These are phyloP conservation scores for Thelonectria rubi DNA, from an alignment of 2,329 filamentous ascomycete genomes.

Conservation along the genomic window DNA sequence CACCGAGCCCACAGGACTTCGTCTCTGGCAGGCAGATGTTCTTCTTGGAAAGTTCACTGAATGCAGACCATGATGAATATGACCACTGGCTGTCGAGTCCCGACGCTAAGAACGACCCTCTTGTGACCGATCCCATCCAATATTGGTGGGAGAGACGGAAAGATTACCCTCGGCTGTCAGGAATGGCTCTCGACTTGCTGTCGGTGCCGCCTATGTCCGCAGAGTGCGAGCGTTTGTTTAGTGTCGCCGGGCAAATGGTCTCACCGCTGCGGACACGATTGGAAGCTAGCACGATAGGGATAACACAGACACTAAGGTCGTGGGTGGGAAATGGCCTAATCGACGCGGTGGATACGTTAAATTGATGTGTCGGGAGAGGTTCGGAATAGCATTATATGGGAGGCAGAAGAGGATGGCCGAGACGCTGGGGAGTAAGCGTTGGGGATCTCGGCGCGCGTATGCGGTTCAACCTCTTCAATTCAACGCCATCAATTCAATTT, in stretches of 20 bases:
- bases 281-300: conserved; percentile 18
- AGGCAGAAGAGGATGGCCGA: too few relatives aligned
- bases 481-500: too few relatives aligned
- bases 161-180: conserved; percentile 17
- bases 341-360: conserved; percentile 9
- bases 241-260: conserved; percentile 17
- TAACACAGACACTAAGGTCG: conserved; percentile 16
- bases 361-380: conserved; percentile 1
- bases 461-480: too few relatives aligned
- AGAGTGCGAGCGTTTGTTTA: conserved; percentile 14
- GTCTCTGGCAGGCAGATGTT: neutral
- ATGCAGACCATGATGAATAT: neutral
- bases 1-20: conserved; percentile 2
- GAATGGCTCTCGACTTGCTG: conserved; percentile 21
- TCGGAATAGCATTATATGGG: neutral
- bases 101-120: neutral
- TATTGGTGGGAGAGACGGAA: conserved; percentile 21
- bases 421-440: too few relatives aligned
- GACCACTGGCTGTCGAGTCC: neutral
- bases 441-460: too few relatives aligned
- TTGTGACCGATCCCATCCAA: conserved; percentile 8
- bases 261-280: conserved; percentile 12
- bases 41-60: neutral
- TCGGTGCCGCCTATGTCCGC: conserved; percentile 14
- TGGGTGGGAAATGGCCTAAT: conserved; percentile 16